A percentile compares a stretch with the other conserved stretches of the same genome.
Conservation (phyloP, 352 stramenopile species). For the Elongisporangium prolatum region DNA sequence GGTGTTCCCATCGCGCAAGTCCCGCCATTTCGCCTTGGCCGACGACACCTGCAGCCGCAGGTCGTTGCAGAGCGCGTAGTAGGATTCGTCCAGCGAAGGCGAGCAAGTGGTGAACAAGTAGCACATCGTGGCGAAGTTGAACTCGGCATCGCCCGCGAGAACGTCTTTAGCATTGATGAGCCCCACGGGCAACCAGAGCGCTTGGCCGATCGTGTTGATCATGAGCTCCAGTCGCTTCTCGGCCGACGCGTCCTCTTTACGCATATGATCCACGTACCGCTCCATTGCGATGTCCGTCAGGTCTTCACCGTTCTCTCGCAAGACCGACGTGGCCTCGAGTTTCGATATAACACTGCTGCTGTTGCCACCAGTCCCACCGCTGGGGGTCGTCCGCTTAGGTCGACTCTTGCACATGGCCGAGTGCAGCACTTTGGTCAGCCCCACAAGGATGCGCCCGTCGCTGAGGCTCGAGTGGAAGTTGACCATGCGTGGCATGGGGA, state of each 20-base stretch:
- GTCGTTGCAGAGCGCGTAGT: constrained; percentile 42
- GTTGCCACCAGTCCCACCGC: not conserved
- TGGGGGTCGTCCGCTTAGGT: constrained; percentile 21
- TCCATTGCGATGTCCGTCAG: constrained; percentile 75
- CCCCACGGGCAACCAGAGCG: constrained; percentile 60
- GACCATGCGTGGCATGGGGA: constrained; percentile 37
- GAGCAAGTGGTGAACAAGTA: constrained; percentile 71
- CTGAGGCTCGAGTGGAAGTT: constrained; percentile 68
- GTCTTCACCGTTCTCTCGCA: constrained; percentile 77
- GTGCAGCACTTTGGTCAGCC: constrained; percentile 64
- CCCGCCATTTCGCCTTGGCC: constrained; percentile 53
- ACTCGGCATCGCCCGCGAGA: constrained; percentile 57
- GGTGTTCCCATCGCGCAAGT: constrained; percentile 15
- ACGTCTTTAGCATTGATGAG: constrained; percentile 67
- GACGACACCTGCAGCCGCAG: constrained; percentile 49
- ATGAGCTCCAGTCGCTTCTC: constrained; percentile 66
- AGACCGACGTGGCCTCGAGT: constrained; percentile 47
- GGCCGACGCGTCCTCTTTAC: constrained; percentile 27
- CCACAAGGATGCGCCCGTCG: constrained; percentile 47
- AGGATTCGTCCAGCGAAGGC: constrained; percentile 44
- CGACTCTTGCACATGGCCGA: constrained; percentile 53
- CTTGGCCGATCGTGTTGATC: constrained; percentile 64
- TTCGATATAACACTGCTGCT: constrained; percentile 20
- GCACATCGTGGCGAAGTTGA: constrained; percentile 68
- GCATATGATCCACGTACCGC: constrained; percentile 65